Percentiles rank a stretch among this genome's conserved stretches.
phyloP scores from a whole-genome alignment of 441 rosid genomes.

The Corymbia citriodora region DNA sequence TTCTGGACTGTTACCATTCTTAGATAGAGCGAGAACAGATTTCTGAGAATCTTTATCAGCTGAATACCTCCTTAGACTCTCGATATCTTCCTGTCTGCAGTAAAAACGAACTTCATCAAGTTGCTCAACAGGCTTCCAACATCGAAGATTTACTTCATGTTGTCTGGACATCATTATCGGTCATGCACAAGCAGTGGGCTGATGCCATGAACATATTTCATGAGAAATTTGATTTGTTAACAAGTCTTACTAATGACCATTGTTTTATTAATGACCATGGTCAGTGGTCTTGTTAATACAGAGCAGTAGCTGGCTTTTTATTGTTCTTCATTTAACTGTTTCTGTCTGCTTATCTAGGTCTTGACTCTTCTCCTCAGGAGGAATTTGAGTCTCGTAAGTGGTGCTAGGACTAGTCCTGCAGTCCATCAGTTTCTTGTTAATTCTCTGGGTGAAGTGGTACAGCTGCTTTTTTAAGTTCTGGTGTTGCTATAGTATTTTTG shows the following conservation, averaged over 20 bases:
- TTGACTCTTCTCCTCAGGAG: constrained; percentile 80
- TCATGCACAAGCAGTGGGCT: constrained; percentile 84
- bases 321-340: no score
- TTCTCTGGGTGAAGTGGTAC: constrained; percentile 84
- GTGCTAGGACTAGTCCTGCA: constrained; percentile 85
- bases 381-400: constrained; percentile 86
- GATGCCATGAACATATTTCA: constrained; percentile 63
- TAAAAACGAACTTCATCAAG: constrained; percentile 77
- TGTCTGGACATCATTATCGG: constrained; percentile 46
- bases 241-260: no score
- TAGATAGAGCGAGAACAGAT: no score
- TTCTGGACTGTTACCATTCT: no score
- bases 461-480: not conserved
- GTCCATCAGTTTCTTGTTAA: constrained; percentile 87
- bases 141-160: constrained; percentile 87
- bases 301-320: no score
- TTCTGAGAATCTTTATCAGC: no score
- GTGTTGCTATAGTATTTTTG: not conserved
- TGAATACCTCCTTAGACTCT: not conserved
- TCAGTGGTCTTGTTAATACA: no score
- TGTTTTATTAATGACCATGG: no score
- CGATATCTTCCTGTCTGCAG: no score
- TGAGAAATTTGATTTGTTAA: no score
- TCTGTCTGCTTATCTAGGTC: no score
- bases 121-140: constrained; percentile 90